Evolutionary conservation across 1,284 basidiomycete genomes (phyloP).

Genomic region (Naganishia cerealis): DNA sequence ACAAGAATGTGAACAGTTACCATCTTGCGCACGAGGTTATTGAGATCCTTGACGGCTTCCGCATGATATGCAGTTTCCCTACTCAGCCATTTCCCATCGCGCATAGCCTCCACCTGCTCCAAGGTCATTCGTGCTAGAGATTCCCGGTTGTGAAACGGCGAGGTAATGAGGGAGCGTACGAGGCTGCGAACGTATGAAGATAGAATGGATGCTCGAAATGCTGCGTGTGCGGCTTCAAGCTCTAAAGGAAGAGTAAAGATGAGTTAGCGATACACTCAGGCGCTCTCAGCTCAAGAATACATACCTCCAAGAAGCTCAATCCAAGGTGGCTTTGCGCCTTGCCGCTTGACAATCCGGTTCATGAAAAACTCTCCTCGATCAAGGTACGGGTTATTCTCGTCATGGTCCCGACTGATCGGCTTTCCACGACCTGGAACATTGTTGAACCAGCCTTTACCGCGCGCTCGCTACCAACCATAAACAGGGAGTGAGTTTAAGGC

Average conservation of each 20-base stretch:
- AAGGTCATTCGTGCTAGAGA: conserved; percentile 31
- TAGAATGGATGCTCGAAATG: conserved; percentile 66
- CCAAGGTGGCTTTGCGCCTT: conserved; percentile 86
- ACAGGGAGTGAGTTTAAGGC: not conserved
- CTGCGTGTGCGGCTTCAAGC: conserved; percentile 61
- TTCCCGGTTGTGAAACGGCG: conserved; percentile 26
- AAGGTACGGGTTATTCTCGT: conserved; percentile 79
- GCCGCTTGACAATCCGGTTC: conserved; percentile 82
- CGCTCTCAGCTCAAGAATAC: conserved; percentile 35
- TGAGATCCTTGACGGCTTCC: conserved; percentile 67
- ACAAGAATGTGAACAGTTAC: conserved; percentile 8
- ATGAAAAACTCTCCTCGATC: conserved; percentile 67
- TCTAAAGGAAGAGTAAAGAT: conserved; percentile 48
- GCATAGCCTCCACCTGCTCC: conserved; percentile 43
- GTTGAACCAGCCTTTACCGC: conserved; percentile 67
- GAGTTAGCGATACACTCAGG: not conserved
- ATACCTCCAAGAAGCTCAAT: conserved; percentile 76
- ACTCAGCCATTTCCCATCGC: conserved; percentile 73
- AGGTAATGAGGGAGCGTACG: conserved; percentile 29
- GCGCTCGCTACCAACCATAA: conserved; percentile 39
- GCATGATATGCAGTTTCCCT: conserved; percentile 71
- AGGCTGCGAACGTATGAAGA: conserved; percentile 53
- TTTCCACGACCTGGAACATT: conserved; percentile 72
- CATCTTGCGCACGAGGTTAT: conserved; percentile 71
- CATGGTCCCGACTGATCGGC: conserved; percentile 63